Conservation (phyloP, 495 filamentous ascomycete species). For the Aspergillus mulundensis region DNA sequence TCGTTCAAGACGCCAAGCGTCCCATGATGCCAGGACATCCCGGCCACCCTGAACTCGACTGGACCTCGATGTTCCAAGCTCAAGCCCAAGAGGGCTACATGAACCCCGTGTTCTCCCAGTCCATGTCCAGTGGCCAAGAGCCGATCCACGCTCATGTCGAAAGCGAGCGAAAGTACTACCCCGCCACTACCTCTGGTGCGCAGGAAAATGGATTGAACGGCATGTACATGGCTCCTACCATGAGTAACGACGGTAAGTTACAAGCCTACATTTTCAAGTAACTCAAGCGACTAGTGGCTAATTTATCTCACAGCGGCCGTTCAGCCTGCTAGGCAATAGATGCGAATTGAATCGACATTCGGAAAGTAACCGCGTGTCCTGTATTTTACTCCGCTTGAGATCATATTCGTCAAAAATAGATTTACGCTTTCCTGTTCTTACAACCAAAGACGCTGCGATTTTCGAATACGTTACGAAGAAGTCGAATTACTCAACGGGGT, state of each 20-base stretch:
- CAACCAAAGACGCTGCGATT: constrained; percentile 7
- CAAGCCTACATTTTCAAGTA: not conserved
- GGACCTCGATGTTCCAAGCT: constrained; percentile 70
- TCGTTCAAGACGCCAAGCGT: constrained; percentile 40
- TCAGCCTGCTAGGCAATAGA: constrained; percentile 44
- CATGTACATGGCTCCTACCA: constrained; percentile 46
- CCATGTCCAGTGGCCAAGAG: constrained; percentile 45
- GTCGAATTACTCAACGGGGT: not conserved
- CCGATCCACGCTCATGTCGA: constrained; percentile 45
- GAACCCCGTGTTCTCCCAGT: constrained; percentile 54
- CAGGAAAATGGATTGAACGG: constrained; percentile 46
- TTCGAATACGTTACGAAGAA: not conserved
- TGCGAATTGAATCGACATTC: constrained; percentile 8
- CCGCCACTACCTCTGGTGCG: constrained; percentile 37
- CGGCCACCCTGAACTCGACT: constrained; percentile 52
- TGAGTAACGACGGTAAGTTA: constrained; percentile 46
- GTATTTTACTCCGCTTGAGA: constrained; percentile 1
- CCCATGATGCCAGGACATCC: constrained; percentile 43
- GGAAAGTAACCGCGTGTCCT: constrained; percentile 2
- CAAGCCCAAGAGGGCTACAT: constrained; percentile 59
- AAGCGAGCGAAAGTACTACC: constrained; percentile 44
- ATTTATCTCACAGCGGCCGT: constrained; percentile 33
- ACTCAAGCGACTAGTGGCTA: not conserved
- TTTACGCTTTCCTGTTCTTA: not conserved
- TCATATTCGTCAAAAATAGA: not conserved